Conservation (phyloP, 306 rosid genomes). For the Carpinus viminea region DNA sequence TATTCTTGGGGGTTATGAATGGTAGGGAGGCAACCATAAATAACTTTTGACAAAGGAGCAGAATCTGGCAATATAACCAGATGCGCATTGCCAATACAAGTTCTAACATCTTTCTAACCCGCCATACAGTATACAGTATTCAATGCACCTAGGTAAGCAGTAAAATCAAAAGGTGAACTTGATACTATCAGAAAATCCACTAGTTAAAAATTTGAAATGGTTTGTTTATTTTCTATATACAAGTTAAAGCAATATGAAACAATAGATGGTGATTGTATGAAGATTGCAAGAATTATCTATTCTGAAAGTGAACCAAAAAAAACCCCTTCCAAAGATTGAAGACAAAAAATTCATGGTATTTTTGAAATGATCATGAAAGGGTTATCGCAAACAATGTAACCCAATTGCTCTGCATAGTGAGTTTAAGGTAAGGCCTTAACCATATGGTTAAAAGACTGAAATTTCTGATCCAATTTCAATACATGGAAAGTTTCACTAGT, state of each 20-base stretch:
- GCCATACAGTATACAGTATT: not conserved
- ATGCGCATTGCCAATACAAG: not conserved
- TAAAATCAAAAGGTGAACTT: not conserved
- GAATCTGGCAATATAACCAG: not conserved
- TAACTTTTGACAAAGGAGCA: not conserved
- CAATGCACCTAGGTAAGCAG: not conserved
- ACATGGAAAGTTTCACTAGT: not conserved
- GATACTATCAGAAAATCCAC: not conserved
- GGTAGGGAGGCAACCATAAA: not conserved
- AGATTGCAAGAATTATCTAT: not conserved
- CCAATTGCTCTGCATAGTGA: not conserved
- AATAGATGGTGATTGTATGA: not conserved
- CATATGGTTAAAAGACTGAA: not conserved
- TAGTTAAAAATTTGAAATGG: not conserved
- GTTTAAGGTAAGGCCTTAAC: not conserved
- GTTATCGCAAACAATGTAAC: not conserved
- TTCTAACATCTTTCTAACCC: not conserved
- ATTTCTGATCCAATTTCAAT: not conserved
- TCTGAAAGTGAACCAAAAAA: not conserved
- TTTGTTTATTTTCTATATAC: not conserved
- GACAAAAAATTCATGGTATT: not conserved
- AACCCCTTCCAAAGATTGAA: not conserved
- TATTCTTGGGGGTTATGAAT: not conserved
- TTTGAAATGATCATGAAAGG: not conserved
- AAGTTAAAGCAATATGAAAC: not conserved